phyloP scores from a whole-genome alignment of 805 yeast genomes.

The Saccharomycodes ludwigii region DNA sequence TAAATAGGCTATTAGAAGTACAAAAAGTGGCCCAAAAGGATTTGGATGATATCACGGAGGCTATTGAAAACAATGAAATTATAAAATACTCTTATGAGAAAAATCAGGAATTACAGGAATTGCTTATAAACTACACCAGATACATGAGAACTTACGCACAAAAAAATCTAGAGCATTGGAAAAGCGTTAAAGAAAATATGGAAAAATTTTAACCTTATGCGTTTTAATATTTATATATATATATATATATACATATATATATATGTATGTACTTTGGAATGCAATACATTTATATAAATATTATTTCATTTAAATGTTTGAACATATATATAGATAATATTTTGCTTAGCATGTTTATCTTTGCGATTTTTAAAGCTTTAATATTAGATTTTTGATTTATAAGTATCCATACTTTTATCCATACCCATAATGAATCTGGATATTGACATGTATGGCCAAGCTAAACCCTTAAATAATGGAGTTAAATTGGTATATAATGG shows the following conservation, averaged over 20 bases:
- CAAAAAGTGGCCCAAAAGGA: constrained; percentile 20
- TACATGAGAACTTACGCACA: constrained; percentile 19
- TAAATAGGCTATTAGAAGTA: constrained; percentile 13
- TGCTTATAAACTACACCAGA: constrained; percentile 17
- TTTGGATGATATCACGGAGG: constrained; percentile 17
- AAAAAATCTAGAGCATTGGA: constrained; percentile 20
- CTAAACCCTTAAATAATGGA: constrained; percentile 59
- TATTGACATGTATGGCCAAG: constrained; percentile 42
- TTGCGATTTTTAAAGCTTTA: background rate
- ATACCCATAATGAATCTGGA: constrained; percentile 47
- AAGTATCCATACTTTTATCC: constrained; percentile 29
- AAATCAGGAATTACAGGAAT: constrained; percentile 13
- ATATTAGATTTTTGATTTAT: constrained; percentile 1
- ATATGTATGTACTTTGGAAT: no score
- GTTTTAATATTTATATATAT: no score
- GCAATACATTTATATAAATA: no score
- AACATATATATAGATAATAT: background rate
- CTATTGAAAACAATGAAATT: constrained; percentile 22
- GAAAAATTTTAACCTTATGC: no score
- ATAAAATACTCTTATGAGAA: constrained; percentile 18
- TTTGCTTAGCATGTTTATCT: background rate
- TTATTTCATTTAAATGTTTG: background rate
- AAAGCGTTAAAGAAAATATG: constrained; percentile 10
- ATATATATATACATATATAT: no score
- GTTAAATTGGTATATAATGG: constrained; percentile 71